Conservation (phyloP, 805 yeast species). For the Saccharomycopsis javanensis region DNA sequence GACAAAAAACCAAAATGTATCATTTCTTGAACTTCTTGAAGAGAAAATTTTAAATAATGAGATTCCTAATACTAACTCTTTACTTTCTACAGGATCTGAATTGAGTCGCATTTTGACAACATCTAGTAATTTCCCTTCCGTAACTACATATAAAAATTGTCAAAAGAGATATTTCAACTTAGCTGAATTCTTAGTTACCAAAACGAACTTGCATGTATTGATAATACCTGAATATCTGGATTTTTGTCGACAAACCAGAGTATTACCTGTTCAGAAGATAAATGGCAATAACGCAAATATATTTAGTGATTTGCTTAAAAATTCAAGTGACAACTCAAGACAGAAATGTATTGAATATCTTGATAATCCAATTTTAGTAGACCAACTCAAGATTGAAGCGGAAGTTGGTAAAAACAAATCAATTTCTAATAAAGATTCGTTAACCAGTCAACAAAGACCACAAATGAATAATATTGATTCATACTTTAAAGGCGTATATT, state of each 20-base stretch:
- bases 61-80: background rate
- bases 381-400: background rate
- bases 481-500: background rate
- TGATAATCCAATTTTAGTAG: background rate
- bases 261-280: too few species aligned
- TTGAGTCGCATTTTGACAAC: background rate
- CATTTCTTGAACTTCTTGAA: background rate
- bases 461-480: background rate
- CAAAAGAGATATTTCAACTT: constrained; percentile 7
- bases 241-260: too few species aligned
- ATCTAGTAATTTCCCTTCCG: background rate
- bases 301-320: background rate
- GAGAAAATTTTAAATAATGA: background rate
- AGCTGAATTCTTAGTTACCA: constrained; percentile 10
- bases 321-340: background rate
- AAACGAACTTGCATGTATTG: constrained; percentile 11
- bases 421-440: background rate
- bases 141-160: background rate
- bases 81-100: background rate
- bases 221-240: background rate
- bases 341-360: background rate
- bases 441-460: background rate
- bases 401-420: background rate
- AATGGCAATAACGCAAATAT: background rate
- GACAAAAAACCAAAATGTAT: constrained; percentile 5